phyloP scores from a whole-genome alignment of 768 basidiomycete genomes.

The Leccinum aurantiacum region DNA sequence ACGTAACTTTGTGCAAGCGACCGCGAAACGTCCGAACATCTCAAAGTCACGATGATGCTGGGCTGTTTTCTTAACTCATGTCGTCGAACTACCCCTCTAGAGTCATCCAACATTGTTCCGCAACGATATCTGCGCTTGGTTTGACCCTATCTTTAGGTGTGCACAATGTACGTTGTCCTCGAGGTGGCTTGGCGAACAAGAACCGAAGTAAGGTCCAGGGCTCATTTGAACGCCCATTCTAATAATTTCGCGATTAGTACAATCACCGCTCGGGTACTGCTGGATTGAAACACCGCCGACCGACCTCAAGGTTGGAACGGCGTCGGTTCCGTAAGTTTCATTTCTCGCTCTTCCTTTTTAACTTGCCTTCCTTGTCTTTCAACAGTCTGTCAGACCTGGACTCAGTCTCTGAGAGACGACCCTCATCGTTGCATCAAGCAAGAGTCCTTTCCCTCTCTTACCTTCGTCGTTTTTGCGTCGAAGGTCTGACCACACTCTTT shows the following conservation, averaged over 20 bases:
- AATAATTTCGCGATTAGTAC: neutral
- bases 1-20: neutral
- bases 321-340: neutral
- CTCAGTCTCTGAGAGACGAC: neutral
- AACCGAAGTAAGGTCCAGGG: neutral
- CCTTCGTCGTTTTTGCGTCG: conserved; percentile 13
- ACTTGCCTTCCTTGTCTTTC: neutral
- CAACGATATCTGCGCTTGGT: neutral
- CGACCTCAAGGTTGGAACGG: neutral
- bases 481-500: conserved; percentile 15
- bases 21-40: neutral
- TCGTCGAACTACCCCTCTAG: too few species aligned
- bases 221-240: too few species aligned
- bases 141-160: neutral
- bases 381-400: neutral
- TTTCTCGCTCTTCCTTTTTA: neutral
- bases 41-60: too few species aligned
- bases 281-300: conserved; percentile 2
- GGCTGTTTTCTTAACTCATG: too few species aligned
- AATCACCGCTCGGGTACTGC: neutral
- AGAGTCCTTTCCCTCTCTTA: neutral
- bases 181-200: neutral
- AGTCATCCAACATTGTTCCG: neutral
- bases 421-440: neutral
- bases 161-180: neutral